Percentiles rank a stretch among this genome's conserved stretches.
These are phyloP conservation scores for Anisodus acutangulus DNA, from an alignment of 257 asterid species.

Conservation along the genomic window DNA sequence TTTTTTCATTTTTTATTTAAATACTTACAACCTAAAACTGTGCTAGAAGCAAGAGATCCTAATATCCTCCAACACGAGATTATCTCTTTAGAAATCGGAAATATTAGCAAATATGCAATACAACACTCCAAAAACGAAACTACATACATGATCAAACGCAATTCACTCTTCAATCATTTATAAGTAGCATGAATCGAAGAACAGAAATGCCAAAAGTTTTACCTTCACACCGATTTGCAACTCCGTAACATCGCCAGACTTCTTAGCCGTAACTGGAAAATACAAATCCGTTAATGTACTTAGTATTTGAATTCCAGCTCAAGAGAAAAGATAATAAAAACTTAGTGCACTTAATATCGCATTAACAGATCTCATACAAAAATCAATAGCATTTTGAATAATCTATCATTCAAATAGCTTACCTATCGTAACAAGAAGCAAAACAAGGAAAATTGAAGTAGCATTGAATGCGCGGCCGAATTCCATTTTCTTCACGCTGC, in stretches of 20 bases:
- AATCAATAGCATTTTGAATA: neutral
- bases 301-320: neutral
- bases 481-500: slow-evolving; percentile 47
- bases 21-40: neutral
- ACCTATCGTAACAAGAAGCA: slow-evolving; percentile 58
- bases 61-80: neutral
- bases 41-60: slow-evolving; percentile 7
- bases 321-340: neutral
- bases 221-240: slow-evolving; percentile 99
- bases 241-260: slow-evolving; percentile 84
- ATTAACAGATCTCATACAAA: slow-evolving; percentile 32
- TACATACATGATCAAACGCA: neutral
- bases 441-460: slow-evolving; percentile 44
- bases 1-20: neutral
- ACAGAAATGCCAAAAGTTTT: neutral
- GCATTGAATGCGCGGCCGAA: slow-evolving; percentile 33
- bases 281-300: neutral
- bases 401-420: neutral
- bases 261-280: slow-evolving; percentile 66
- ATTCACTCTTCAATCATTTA: slow-evolving; percentile 2
- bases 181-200: neutral
- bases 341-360: slow-evolving; percentile 9
- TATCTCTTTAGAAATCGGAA: neutral
- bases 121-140: neutral
- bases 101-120: neutral